Evolutionary conservation across 2,329 filamentous ascomycete genomes (phyloP).

Genomic region (Trichophyton schoenleinii): DNA sequence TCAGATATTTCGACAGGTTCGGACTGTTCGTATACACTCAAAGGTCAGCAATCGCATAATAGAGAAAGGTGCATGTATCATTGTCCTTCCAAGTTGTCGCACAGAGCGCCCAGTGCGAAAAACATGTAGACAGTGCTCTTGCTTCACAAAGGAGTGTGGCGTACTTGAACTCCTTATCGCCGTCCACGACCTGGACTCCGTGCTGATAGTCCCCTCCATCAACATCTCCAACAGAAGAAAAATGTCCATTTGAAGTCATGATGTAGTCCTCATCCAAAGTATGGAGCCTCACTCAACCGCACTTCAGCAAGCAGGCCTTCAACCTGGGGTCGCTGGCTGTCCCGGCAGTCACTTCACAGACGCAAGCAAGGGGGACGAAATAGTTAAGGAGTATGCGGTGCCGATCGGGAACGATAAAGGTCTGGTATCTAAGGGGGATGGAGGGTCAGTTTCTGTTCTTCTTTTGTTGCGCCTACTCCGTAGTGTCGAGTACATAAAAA

Average conservation of each 20-base stretch:
- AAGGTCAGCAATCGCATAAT: not conserved
- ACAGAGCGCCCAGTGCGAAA: not conserved
- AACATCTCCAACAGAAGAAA: conserved; percentile 31
- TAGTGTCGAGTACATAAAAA: not conserved
- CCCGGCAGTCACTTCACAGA: not conserved
- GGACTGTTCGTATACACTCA: conserved; percentile 38
- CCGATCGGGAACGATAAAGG: not conserved
- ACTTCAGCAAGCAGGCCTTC: not conserved
- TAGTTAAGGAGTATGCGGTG: not conserved
- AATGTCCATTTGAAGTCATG: conserved; percentile 36
- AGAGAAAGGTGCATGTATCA: not conserved
- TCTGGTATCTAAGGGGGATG: not conserved
- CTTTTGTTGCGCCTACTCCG: not conserved
- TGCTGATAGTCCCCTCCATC: conserved; percentile 54
- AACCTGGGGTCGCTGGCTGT: not conserved
- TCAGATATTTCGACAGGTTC: conserved; percentile 70
- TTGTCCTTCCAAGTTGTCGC: not conserved
- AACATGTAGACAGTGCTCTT: not conserved
- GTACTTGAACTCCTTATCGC: conserved; percentile 94
- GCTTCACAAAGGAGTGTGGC: conserved; percentile 21
- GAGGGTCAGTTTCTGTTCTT: not conserved
- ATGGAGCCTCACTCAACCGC: not conserved
- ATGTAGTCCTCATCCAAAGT: conserved; percentile 8
- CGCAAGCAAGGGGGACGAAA: not conserved
- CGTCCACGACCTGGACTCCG: conserved; percentile 94